Percentiles rank a stretch among this genome's conserved stretches.
Conservation (phyloP, 257 asterid genomes). For the Echium plantagineum region DNA sequence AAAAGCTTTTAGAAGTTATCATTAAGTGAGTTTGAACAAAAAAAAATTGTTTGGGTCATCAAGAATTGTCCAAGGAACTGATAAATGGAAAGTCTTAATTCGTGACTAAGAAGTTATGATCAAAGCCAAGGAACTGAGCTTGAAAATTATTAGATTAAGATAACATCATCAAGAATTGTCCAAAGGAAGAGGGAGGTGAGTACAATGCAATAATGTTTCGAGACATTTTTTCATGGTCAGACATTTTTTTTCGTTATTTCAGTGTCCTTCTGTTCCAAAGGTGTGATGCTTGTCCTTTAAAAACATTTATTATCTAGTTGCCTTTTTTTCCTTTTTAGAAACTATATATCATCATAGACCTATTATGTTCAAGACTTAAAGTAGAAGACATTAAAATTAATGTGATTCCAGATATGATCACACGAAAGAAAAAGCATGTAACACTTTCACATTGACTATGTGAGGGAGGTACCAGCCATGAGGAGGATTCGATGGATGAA, state of each 20-base stretch:
- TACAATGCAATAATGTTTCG: too few species aligned
- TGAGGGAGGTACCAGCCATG: slow-evolving; percentile 26
- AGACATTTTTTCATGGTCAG: too few species aligned
- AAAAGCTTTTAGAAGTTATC: too few species aligned
- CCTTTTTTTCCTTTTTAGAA: not conserved
- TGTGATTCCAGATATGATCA: not conserved
- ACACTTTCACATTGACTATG: not conserved
- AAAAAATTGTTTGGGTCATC: not conserved
- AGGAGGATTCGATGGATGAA: slow-evolving; percentile 31
- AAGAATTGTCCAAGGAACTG: too few species aligned
- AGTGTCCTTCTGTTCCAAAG: too few species aligned
- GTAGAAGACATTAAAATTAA: not conserved
- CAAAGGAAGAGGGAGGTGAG: too few species aligned
- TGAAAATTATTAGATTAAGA: too few species aligned
- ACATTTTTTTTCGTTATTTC: too few species aligned
- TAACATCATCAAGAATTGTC: too few species aligned
- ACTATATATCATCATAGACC: not conserved
- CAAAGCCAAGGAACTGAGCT: too few species aligned
- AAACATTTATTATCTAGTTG: not conserved
- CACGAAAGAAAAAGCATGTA: not conserved
- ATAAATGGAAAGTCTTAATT: not conserved
- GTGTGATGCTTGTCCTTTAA: not conserved
- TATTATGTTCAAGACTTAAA: not conserved
- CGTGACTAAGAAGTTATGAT: too few species aligned
- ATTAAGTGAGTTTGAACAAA: too few species aligned